A percentile compares a stretch with the other conserved stretches of the same genome.
Conservation (phyloP, 2,329 filamentous ascomycete genomes). For the Exophiala xenobiotica region DNA sequence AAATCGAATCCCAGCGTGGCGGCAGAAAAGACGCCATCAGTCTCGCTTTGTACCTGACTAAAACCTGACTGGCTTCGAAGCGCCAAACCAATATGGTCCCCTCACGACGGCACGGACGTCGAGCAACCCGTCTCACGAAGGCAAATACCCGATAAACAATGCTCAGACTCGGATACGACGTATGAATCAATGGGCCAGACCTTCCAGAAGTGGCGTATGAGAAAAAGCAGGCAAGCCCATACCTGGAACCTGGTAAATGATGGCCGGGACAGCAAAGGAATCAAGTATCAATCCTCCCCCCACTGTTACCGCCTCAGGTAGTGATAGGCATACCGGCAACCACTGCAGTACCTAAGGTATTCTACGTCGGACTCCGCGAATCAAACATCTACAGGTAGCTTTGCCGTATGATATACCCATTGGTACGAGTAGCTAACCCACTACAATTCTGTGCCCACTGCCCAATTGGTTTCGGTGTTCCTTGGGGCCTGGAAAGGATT, state of each 20-base stretch:
- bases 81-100: slow-evolving; percentile 5
- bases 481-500: neutral
- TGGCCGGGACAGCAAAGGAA: neutral
- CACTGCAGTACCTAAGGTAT: neutral
- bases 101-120: neutral
- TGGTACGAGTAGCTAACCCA: too few species aligned
- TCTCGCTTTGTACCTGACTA: slow-evolving; percentile 27
- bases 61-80: slow-evolving; percentile 16
- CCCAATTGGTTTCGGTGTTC: too few species aligned
- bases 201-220: too few species aligned
- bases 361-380: neutral
- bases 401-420: neutral
- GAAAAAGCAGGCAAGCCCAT: too few species aligned
- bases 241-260: too few species aligned
- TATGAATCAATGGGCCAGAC: too few species aligned
- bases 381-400: too few species aligned
- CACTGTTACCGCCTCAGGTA: neutral
- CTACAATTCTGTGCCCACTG: too few species aligned
- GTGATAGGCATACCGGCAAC: neutral
- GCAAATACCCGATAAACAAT: neutral
- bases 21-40: slow-evolving; percentile 5
- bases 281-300: neutral
- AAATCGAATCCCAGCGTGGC: neutral
- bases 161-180: too few species aligned
- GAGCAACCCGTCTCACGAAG: neutral